Conservation (phyloP, 2,329 filamentous ascomycete species). For the Arthrobotrys pseudoclavata region DNA sequence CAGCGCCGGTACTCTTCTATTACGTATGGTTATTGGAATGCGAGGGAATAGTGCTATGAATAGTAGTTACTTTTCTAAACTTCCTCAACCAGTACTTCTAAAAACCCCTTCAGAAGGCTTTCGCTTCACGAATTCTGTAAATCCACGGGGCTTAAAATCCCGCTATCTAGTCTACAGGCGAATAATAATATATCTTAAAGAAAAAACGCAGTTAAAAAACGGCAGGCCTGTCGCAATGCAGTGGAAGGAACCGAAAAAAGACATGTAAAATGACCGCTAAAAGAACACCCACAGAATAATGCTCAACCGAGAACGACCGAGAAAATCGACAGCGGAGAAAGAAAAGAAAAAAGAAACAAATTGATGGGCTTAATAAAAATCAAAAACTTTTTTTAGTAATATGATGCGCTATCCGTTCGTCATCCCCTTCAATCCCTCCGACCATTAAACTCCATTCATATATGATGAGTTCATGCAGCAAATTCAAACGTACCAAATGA, state of each 20-base stretch:
- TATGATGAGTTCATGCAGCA: conserved; percentile 14
- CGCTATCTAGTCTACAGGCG: conserved; percentile 29
- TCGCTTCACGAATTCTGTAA: background rate
- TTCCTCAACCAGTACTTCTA: background rate
- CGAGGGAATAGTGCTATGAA: too few species aligned
- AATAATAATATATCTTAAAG: conserved; percentile 25
- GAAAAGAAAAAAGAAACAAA: conserved; percentile 1
- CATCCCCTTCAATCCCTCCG: background rate
- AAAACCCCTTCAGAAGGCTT: background rate
- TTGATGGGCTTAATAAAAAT: background rate
- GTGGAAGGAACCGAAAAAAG: background rate
- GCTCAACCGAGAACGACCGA: conserved; percentile 6
- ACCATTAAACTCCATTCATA: conserved; percentile 28
- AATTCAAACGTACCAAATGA: background rate
- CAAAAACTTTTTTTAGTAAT: conserved; percentile 15
- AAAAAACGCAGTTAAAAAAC: conserved; percentile 2
- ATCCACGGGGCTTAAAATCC: conserved; percentile 5
- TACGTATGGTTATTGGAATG: too few species aligned
- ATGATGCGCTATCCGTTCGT: conserved; percentile 6
- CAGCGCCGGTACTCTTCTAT: too few species aligned
- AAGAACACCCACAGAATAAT: conserved; percentile 49
- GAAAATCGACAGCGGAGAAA: background rate
- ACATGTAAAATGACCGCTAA: conserved; percentile 39
- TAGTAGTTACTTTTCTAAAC: background rate
- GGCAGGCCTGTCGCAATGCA: conserved; percentile 7